Percentiles rank a stretch among this genome's conserved stretches.
phyloP scores from a whole-genome alignment of 2,329 filamentous ascomycete species.

The Calonectria ilicicola region DNA sequence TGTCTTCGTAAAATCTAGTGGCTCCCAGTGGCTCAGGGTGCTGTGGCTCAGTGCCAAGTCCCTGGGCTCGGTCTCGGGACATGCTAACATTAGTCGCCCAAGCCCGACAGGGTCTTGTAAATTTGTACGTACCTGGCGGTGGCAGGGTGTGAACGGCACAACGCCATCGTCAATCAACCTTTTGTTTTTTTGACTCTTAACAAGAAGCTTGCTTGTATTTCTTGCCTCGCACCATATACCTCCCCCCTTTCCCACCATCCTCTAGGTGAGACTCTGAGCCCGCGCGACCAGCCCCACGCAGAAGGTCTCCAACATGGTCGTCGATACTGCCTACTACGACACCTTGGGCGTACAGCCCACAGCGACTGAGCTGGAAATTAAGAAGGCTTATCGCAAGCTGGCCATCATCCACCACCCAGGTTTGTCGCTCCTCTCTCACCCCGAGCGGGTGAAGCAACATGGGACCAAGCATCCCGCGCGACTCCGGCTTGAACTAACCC shows the following conservation, averaged over 20 bases:
- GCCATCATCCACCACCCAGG: conserved; percentile 94
- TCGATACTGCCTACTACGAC: conserved; percentile 91
- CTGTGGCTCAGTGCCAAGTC: conserved; percentile 19
- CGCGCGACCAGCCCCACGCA: conserved; percentile 20
- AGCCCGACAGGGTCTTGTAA: conserved; percentile 3
- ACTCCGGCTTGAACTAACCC: conserved; percentile 9
- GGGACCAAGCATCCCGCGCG: background rate
- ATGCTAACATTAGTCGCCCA: conserved; percentile 1
- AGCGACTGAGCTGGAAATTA: conserved; percentile 92
- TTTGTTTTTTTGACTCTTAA: conserved; percentile 24
- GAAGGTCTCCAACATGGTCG: conserved; percentile 74
- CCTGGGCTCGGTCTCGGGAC: conserved; percentile 6
- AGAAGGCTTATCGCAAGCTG: conserved; percentile 95
- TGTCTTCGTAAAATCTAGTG: conserved; percentile 1
- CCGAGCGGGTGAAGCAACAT: background rate
- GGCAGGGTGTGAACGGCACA: conserved; percentile 26
- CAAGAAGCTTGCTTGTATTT: conserved; percentile 14
- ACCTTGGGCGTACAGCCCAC: conserved; percentile 85
- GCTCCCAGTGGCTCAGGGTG: conserved; percentile 17
- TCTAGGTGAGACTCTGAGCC: conserved; percentile 10
- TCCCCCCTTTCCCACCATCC: background rate
- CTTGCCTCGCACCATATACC: conserved; percentile 17
- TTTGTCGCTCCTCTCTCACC: conserved; percentile 53
- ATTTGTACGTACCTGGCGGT: conserved; percentile 9
- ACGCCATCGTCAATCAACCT: conserved; percentile 40